A percentile compares a stretch with the other conserved stretches of the same genome.
phyloP scores from a whole-genome alignment of 2,329 filamentous ascomycete genomes.

The Penicillium sp. region DNA sequence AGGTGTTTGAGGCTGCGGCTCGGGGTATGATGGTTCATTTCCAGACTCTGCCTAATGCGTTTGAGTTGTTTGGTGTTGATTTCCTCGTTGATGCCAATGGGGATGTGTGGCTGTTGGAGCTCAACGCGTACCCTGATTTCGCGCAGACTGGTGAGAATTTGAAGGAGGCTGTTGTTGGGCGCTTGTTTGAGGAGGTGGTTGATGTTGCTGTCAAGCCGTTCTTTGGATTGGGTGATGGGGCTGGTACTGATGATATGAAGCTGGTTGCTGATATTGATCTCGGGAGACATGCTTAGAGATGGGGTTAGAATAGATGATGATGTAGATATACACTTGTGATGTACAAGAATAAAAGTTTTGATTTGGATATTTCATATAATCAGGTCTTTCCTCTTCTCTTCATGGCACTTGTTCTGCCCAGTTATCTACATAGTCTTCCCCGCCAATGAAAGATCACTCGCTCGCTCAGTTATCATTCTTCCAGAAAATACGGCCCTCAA shows the following conservation, averaged over 20 bases:
- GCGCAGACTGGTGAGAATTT: conserved; percentile 80
- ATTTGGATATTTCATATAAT: not conserved
- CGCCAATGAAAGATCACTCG: not conserved
- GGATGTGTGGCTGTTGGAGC: conserved; percentile 74
- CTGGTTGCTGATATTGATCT: conserved; percentile 44
- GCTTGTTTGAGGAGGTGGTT: conserved; percentile 74
- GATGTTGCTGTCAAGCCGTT: conserved; percentile 65
- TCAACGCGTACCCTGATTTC: conserved; percentile 97
- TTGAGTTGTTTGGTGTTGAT: conserved; percentile 89
- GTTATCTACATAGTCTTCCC: not conserved
- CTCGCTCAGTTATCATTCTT: conserved; percentile 15
- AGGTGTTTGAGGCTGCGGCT: conserved; percentile 83
- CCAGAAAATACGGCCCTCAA: conserved; percentile 49
- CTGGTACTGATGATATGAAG: conserved; percentile 33
- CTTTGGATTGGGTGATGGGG: conserved; percentile 49
- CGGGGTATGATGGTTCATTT: conserved; percentile 85
- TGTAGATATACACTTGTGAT: conserved; percentile 5
- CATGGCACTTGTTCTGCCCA: not conserved
- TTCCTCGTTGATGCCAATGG: conserved; percentile 72
- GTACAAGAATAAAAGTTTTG: conserved; percentile 8
- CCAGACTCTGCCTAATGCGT: conserved; percentile 80
- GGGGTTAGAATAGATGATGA: not conserved
- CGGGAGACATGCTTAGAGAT: conserved; percentile 32
- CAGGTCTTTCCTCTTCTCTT: not conserved
- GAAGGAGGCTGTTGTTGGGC: conserved; percentile 64